Base-by-base conservation (phyloP, 2,329 filamentous ascomycete species). In the Pseudogymnoascus sp. region DNA sequence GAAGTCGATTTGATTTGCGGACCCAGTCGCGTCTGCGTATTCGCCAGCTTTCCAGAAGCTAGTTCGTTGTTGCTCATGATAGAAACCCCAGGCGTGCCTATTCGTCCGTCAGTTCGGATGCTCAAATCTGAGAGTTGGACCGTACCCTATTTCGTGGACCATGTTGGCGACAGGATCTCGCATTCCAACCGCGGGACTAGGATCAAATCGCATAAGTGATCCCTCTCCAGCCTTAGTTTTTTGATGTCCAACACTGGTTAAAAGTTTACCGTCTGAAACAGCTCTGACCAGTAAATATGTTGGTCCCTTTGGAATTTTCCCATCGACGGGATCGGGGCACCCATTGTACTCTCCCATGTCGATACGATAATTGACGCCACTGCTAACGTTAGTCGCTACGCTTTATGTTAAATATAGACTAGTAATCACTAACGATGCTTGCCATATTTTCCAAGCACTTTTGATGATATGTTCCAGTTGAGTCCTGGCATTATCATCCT, bases 141-240 rank as follows among this genome's bases (percentile, higher is more conserved):
- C 43, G 33, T 23, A 55, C 60, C 60, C 60, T 55, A 61, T 21
- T 16, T 61, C 60, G 41, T 61, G 60, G 11, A 37, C 43, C 60
- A 61, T 61, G 26, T 61, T 61, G 11, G 60, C 23, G n/a, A 49
- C 23, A 23, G 60, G 39, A 61, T 61, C 39, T 55, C 49, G n/a
- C 49, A 55, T 55, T 33, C 10, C 49, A 19, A 55, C 19, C 6
- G n/a, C 16, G 16, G 49, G 49, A 14, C 49, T 55, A 4, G 49
- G 49, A 55, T 55, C 49, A 35, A 55, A 55, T 33, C 16, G 19
- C 49, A 55, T 33, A 33, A 55, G n/a, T 12, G 29, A 1, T 1
- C 49, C 49, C 29, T 31, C 16, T 16, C 29, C 29, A 33, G 6
- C 5, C 5, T 5, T 33, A 55, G 19, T 12, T 21, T 33, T 33